phyloP scores from a whole-genome alignment of 1,139 yeast species.

The Geotrichum carabidarum region DNA sequence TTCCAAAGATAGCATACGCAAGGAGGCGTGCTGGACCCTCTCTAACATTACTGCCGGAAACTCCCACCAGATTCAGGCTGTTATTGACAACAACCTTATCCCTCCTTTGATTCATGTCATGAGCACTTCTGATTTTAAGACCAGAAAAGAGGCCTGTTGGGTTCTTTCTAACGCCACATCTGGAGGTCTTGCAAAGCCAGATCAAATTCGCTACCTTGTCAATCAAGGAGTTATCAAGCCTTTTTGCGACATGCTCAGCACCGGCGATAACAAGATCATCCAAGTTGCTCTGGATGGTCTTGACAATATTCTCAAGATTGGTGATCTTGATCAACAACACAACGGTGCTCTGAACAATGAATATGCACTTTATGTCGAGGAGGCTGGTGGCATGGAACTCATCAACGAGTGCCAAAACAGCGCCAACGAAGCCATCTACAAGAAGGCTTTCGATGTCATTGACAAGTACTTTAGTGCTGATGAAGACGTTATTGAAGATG shows the following conservation, averaged over 20 bases:
- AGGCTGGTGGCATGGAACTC: conserved; percentile 97
- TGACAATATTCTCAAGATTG: conserved; percentile 88
- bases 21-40: conserved; percentile 98
- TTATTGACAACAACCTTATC: conserved; percentile 86
- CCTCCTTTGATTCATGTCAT: conserved; percentile 87
- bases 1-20: conserved; percentile 85
- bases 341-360: conserved; percentile 56
- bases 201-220: conserved; percentile 87
- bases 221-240: conserved; percentile 97
- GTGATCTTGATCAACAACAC: conserved; percentile 84
- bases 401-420: conserved; percentile 89
- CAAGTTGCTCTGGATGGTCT: conserved; percentile 94
- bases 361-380: conserved; percentile 87
- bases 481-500: conserved; percentile 58
- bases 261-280: conserved; percentile 85
- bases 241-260: conserved; percentile 80
- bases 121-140: conserved; percentile 82
- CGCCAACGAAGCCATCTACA: conserved; percentile 85
- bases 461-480: conserved; percentile 86
- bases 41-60: conserved; percentile 98
- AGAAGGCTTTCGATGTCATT: conserved; percentile 83
- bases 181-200: conserved; percentile 82
- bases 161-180: conserved; percentile 98
- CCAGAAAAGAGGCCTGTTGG: conserved; percentile 99
- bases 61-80: conserved; percentile 91